phyloP scores from a whole-genome alignment of 768 basidiomycete species.

The Phylloporus sp. region DNA sequence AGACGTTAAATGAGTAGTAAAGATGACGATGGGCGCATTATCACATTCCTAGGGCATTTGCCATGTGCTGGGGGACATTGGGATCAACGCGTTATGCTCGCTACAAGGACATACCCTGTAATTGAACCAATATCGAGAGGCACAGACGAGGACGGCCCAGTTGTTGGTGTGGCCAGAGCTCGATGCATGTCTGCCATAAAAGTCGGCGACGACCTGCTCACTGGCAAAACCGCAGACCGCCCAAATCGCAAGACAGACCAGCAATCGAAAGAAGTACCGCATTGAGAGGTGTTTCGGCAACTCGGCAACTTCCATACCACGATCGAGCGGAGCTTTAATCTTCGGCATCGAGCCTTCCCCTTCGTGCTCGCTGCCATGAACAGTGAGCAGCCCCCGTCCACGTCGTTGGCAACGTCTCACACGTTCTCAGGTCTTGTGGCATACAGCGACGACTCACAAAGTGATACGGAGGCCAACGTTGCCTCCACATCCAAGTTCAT shows the following conservation, averaged over 20 bases:
- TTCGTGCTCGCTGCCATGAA: slow-evolving; percentile 23
- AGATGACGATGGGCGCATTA: slow-evolving; percentile 10
- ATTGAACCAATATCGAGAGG: slow-evolving; percentile 98
- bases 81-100: not conserved
- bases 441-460: slow-evolving; percentile 62
- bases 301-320: slow-evolving; percentile 12
- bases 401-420: slow-evolving; percentile 4
- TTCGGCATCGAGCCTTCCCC: not conserved
- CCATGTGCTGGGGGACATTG: slow-evolving; percentile 76
- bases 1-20: slow-evolving; percentile 1
- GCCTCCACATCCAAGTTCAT: slow-evolving; percentile 27
- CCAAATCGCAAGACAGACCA: slow-evolving; percentile 37
- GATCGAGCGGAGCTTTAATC: slow-evolving; percentile 24
- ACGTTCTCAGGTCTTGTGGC: slow-evolving; percentile 49
- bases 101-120: slow-evolving; percentile 66
- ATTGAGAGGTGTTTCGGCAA: slow-evolving; percentile 25
- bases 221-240: slow-evolving; percentile 28
- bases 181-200: slow-evolving; percentile 42
- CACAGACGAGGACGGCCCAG: slow-evolving; percentile 96
- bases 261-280: slow-evolving; percentile 23
- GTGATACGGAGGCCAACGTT: slow-evolving; percentile 47
- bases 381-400: slow-evolving; percentile 19
- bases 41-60: slow-evolving; percentile 95
- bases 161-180: slow-evolving; percentile 80
- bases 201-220: slow-evolving; percentile 40